phyloP scores from a whole-genome alignment of 495 filamentous ascomycete species.

The Cudoniella acicularis region DNA sequence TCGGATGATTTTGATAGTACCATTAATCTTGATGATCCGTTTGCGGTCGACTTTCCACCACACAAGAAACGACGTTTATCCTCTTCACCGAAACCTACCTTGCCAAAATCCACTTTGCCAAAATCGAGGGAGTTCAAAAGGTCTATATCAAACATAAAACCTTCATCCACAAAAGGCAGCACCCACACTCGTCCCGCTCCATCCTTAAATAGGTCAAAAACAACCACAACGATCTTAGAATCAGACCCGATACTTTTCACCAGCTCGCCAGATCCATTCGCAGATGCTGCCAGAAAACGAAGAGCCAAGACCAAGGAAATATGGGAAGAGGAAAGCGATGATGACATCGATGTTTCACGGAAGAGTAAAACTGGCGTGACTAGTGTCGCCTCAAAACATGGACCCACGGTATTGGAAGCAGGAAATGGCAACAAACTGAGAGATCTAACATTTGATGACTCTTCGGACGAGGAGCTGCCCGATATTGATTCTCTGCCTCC shows the following conservation, averaged over 20 bases:
- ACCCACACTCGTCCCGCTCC: neutral
- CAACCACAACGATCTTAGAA: constrained; percentile 21
- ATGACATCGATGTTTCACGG: constrained; percentile 29
- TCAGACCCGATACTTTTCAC: constrained; percentile 54
- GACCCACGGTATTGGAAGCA: neutral
- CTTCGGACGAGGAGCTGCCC: constrained; percentile 20
- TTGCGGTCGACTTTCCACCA: constrained; percentile 10
- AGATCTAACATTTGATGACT: constrained; percentile 5
- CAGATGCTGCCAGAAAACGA: constrained; percentile 13
- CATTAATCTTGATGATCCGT: constrained; percentile 26
- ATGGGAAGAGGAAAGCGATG: constrained; percentile 36
- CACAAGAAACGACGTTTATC: constrained; percentile 29
- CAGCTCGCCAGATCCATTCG: constrained; percentile 36
- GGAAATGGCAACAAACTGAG: constrained; percentile 1
- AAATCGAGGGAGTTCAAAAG: constrained; percentile 10
- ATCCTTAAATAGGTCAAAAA: constrained; percentile 6
- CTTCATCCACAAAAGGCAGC: constrained; percentile 3
- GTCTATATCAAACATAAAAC: constrained; percentile 26
- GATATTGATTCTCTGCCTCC: constrained; percentile 6
- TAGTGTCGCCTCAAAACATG: neutral
- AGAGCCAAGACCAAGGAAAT: constrained; percentile 5
- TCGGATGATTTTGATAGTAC: constrained; percentile 51
- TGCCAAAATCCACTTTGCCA: constrained; percentile 5
- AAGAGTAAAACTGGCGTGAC: constrained; percentile 18
- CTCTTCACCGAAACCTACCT: constrained; percentile 11